Evolutionary conservation across 352 stramenopile species (phyloP).

Genomic region (Thraustochytrium sp.): DNA sequence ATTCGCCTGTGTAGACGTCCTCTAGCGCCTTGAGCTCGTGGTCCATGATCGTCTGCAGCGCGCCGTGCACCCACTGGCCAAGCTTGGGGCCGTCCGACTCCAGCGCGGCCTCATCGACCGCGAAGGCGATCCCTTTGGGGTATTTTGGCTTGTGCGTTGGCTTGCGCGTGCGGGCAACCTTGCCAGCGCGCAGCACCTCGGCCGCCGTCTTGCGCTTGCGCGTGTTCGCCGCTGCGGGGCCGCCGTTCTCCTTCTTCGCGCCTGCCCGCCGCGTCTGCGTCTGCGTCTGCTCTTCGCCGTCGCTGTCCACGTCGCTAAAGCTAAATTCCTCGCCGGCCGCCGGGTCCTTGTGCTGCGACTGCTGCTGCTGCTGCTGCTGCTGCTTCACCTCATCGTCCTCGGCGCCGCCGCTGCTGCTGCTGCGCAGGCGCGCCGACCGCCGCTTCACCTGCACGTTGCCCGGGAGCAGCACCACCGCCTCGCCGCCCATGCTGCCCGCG

Average conservation of each 20-base stretch:
- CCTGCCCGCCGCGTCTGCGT: background rate
- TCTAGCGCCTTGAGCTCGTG: background rate
- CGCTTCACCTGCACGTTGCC: background rate
- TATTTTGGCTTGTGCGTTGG: background rate
- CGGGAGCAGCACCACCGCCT: background rate
- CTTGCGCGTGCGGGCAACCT: background rate
- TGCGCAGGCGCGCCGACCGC: background rate
- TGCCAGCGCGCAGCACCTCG: background rate
- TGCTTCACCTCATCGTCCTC: background rate
- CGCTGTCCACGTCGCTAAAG: background rate
- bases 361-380: background rate
- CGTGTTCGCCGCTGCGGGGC: background rate
- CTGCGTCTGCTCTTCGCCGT: background rate
- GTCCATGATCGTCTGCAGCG: background rate
- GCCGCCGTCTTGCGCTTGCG: conserved; percentile 11
- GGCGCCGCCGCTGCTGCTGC: background rate
- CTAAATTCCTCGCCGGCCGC: background rate
- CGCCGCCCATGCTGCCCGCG: background rate
- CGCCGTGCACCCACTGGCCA: background rate
- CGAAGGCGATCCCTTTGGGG: background rate
- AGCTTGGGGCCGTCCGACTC: background rate
- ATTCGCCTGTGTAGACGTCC: background rate
- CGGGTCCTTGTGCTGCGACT: background rate
- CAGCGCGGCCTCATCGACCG: background rate
- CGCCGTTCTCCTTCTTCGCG: background rate